Evolutionary conservation across 208 protist species (phyloP), one percentile per base, ranked within the genome.

Genomic region (Acanthamoeba quina): DNA sequence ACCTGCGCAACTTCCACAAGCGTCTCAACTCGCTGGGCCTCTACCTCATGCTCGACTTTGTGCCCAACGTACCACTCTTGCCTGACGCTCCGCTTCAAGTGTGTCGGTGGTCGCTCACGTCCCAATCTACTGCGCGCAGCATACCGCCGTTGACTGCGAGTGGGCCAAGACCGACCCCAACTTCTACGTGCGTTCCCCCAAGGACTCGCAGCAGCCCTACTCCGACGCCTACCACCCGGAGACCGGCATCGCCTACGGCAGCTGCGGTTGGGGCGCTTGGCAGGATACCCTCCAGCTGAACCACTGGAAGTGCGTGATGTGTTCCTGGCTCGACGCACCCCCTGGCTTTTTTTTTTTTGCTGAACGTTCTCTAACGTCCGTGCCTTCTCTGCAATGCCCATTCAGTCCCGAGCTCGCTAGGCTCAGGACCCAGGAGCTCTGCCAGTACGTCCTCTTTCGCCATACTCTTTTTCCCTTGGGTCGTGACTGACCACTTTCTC

Each of bases 201-300:
- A 64, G 47, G 70, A 62, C 31, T 56, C 68, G 2, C 58, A 68
- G 24, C 58, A 34, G 31, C 95, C 94, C 17, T 97, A 97, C 56
- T 15, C 74, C 5, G 90, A 93, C 47, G 90, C 76, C 5, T 98
- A 97, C 52, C 31, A 95, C 1, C 64, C 95, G 24, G 74, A 24
- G n/a, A 95, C 92, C 82, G 97, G 97, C 37, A 82, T 98, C 54
- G 97, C 96, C 5, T 97, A 97, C 92, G 97, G 97, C 26, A 94
- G 90, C 64, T 93, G 76, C 44, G 94, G 94, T 10, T 96, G 90
- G 89, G 93, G 47, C 1, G n/a, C 90, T 24, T 96, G 95, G 95
- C 60, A 47, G 58, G 97, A 98, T 70, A 98, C 97, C 34, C 92
- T 94, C 13, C 97, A 98, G 93, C 94, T 97, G 64, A 98, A 98